These are phyloP conservation scores for Pulveroboletus sp. DNA, from an alignment of 768 basidiomycete genomes.

Conservation along the genomic window DNA sequence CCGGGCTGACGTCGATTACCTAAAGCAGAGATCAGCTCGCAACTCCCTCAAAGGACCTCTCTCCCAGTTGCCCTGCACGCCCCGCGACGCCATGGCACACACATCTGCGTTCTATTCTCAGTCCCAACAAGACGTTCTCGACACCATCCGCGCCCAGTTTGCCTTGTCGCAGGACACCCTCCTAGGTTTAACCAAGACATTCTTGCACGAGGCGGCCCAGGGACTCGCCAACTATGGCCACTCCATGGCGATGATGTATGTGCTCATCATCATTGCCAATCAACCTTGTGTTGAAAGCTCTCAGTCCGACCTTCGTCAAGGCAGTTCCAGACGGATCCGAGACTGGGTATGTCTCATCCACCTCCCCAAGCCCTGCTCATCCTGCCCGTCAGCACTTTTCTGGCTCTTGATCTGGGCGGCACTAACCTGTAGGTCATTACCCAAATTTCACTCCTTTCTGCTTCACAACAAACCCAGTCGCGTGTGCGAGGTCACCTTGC, in stretches of 20 bases:
- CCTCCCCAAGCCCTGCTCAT: conserved; percentile 4
- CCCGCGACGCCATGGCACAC: conserved; percentile 27
- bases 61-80: neutral
- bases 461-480: conserved; percentile 49
- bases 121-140: conserved; percentile 47
- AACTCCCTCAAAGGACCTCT: neutral
- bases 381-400: conserved; percentile 65
- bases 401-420: conserved; percentile 94
- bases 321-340: conserved; percentile 92
- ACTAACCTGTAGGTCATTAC: conserved; percentile 79
- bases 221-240: conserved; percentile 73
- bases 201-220: conserved; percentile 71
- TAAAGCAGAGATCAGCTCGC: too few species aligned
- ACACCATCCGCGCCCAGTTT: conserved; percentile 71
- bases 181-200: conserved; percentile 65
- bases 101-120: conserved; percentile 40
- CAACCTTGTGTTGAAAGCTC: neutral
- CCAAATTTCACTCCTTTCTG: neutral
- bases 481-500: conserved; percentile 89
- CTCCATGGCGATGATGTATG: conserved; percentile 91
- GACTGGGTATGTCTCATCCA: conserved; percentile 60
- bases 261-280: neutral
- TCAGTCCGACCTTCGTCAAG: conserved; percentile 91
- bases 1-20: too few species aligned
- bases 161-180: conserved; percentile 57